Base-by-base conservation (phyloP, 768 basidiomycete species). In the Boletellus ananiceps region DNA sequence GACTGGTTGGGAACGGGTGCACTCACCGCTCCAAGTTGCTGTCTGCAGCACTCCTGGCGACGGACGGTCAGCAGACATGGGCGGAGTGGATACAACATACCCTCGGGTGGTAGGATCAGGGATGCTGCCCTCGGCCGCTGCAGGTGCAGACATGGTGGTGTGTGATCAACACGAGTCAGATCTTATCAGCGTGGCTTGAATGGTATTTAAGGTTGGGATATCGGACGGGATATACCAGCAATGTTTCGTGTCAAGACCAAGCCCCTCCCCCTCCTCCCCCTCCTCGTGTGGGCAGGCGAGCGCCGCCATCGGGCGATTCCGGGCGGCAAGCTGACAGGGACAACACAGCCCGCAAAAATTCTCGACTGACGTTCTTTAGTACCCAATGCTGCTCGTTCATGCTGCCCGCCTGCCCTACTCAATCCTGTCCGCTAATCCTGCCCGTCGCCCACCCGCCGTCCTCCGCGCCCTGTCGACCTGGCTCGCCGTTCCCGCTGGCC, bases 401-500 rank as follows among this genome's bases (percentile, higher is more conserved):
- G 15, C 31, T 18, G 14, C 40, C 21, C 35, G 27, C 41, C 23
- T 32, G 40, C 16, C 40, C n/a, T 18, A 33, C 45, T 1, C 29
- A 29, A 80, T 71, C 72, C 66, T 73, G 63, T 69, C 77, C 62
- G 61, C 76, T 23, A 56, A 44, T 53, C 56, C 80, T 56, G 69
- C 74, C 47, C 82, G 84, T 67, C 78, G 79, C 43, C 67, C 75
- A 40, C 69, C 72, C 47, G 65, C 72, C 58, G 65, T 69, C 58
- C 56, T 69, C 47, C 69, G 68, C 47, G 56, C 60, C 50, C 64
- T 83, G 49, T 93, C 89, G 12, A 81, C 80, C 18, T 95, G 93
- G 93, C 79, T 85, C 42, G 69, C 78, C 50, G 90, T 95, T 50
- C 81, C 84, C 42, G 86, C 88, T 23, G 93, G 93, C 25, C 93